Conservation (phyloP, 129 eudicot species). For the Deinandra increscens region DNA sequence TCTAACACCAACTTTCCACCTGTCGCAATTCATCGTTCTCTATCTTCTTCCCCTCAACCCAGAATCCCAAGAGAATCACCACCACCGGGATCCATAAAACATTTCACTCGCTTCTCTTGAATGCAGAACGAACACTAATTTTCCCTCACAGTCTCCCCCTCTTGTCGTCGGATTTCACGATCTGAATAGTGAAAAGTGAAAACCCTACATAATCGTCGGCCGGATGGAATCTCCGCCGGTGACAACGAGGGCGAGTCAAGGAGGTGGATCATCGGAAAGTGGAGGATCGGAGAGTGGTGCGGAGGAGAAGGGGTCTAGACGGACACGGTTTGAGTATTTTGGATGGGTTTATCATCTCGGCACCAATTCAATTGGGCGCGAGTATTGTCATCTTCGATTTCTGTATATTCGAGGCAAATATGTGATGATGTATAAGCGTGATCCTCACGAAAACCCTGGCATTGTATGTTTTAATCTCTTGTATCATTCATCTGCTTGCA, state of each 20-base stretch:
- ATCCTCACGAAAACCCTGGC: conserved; percentile 80
- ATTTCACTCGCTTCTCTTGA: conserved; percentile 1
- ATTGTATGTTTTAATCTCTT: conserved; percentile 47
- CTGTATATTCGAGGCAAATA: conserved; percentile 70
- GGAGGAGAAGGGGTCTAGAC: conserved; percentile 38
- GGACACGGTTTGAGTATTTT: conserved; percentile 52
- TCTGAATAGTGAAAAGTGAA: too few relatives aligned
- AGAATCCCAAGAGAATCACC: conserved; percentile 20
- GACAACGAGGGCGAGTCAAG: conserved; percentile 29
- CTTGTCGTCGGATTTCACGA: conserved; percentile 13
- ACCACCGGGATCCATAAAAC: not conserved
- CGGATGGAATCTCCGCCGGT: conserved; percentile 45
- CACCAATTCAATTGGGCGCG: conserved; percentile 71
- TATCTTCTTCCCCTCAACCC: not conserved
- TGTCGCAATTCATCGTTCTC: conserved; percentile 10
- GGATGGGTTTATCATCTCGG: conserved; percentile 97
- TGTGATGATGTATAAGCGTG: conserved; percentile 83
- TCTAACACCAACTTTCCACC: conserved; percentile 6
- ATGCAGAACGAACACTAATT: not conserved
- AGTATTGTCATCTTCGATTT: conserved; percentile 76
- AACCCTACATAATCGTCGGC: conserved; percentile 9
- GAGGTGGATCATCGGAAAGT: conserved; percentile 53
- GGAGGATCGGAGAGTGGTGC: conserved; percentile 56
- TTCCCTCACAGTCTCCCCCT: not conserved
- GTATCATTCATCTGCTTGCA: too few relatives aligned